Conservation (phyloP, 1,284 basidiomycete genomes). For the Erythrobasidium hasegawianum region DNA sequence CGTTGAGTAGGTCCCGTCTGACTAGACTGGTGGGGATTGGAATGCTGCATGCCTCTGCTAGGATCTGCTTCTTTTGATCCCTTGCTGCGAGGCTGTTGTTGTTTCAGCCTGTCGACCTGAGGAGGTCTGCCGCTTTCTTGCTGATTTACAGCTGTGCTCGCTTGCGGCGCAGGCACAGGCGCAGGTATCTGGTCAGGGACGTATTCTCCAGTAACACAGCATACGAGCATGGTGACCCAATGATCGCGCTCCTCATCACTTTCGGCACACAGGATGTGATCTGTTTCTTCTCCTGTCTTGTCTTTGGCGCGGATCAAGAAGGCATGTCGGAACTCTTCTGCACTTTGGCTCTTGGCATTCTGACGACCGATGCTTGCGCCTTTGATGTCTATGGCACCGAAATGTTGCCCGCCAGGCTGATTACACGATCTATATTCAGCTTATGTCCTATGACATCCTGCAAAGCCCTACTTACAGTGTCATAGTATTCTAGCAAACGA, state of each 20-base stretch:
- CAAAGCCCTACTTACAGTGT: constrained; percentile 64
- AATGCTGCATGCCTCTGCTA: constrained; percentile 56
- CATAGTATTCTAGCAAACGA: constrained; percentile 85
- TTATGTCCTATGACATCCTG: constrained; percentile 34
- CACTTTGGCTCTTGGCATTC: constrained; percentile 46
- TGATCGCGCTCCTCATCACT: constrained; percentile 86
- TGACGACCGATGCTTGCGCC: constrained; percentile 81
- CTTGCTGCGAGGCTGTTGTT: constrained; percentile 45
- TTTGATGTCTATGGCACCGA: constrained; percentile 80
- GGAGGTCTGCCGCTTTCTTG: constrained; percentile 32
- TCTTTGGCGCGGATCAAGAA: constrained; percentile 78
- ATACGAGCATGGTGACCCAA: constrained; percentile 91
- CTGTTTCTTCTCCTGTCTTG: constrained; percentile 64
- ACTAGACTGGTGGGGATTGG: neutral
- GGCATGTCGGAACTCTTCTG: constrained; percentile 85
- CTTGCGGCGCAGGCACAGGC: constrained; percentile 8
- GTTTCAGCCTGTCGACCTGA: constrained; percentile 26
- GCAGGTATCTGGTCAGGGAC: constrained; percentile 26
- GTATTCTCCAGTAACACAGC: constrained; percentile 54
- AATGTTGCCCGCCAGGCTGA: constrained; percentile 80
- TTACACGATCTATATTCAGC: neutral
- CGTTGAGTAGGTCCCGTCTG: constrained; percentile 15
- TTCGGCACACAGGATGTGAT: constrained; percentile 92
- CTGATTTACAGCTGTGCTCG: constrained; percentile 50
- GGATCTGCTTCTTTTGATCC: constrained; percentile 62